Conservation (phyloP, 2,329 filamentous ascomycete species). For the Pezicula radicicola region DNA sequence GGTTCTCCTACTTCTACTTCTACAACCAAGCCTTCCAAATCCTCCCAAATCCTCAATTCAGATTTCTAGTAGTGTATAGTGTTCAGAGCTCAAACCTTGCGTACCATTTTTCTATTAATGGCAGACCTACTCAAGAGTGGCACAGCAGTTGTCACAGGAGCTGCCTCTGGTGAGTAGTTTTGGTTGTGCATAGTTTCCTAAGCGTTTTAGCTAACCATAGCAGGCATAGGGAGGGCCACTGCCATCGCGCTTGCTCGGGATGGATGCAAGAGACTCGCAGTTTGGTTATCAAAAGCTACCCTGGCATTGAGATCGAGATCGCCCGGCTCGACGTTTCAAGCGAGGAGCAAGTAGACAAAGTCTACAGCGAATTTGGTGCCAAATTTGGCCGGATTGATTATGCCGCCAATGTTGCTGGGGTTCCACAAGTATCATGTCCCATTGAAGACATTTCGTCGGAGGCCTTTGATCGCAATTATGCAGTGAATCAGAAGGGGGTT, state of each 20-base stretch:
- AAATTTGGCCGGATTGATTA: constrained; percentile 49
- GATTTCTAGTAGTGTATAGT: no score
- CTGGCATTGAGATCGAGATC: background rate
- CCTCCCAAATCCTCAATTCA: no score
- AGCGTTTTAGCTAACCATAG: no score
- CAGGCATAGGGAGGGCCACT: background rate
- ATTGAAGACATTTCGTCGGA: background rate
- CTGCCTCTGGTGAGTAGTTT: background rate
- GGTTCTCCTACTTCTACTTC: no score
- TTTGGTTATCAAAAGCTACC: background rate
- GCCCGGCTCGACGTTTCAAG: background rate
- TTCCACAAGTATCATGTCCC: constrained; percentile 8
- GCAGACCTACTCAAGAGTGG: background rate
- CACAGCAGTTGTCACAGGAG: background rate
- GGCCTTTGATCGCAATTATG: background rate
- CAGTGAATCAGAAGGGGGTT: background rate
- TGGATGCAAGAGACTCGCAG: background rate
- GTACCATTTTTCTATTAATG: no score
- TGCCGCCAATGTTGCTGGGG: constrained; percentile 47
- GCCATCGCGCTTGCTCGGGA: background rate
- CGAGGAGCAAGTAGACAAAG: background rate
- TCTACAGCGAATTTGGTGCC: constrained; percentile 21
- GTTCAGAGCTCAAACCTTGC: no score
- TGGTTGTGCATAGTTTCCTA: background rate
- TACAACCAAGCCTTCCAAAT: no score